Conservation (phyloP, 768 basidiomycete genomes). For the Pleurotus salmoneostramineus region DNA sequence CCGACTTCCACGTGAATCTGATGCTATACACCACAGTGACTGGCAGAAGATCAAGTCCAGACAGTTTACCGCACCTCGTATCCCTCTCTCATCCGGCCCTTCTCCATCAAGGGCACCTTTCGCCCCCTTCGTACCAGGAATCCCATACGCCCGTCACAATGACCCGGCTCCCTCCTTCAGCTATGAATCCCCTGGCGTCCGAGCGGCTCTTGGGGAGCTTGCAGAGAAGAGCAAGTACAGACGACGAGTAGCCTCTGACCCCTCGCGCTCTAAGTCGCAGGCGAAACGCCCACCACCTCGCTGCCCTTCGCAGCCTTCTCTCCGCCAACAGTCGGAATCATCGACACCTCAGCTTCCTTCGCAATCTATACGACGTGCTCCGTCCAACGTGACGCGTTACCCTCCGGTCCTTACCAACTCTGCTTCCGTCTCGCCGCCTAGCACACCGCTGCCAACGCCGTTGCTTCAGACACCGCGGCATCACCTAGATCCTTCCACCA, state of each 20-base stretch:
- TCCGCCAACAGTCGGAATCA: background rate
- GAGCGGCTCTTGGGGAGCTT: background rate
- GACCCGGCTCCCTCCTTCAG: background rate
- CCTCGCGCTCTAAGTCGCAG: background rate
- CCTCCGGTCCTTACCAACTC: background rate
- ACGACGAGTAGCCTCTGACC: background rate
- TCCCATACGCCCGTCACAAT: background rate
- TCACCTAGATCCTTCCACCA: background rate
- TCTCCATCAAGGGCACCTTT: background rate
- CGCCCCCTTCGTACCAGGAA: background rate
- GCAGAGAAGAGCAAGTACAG: background rate
- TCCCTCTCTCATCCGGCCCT: constrained; percentile 13
- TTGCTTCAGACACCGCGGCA: background rate
- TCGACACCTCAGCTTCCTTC: no score
- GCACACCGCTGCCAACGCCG: background rate
- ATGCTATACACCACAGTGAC: no score
- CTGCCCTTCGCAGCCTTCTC: background rate
- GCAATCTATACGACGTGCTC: background rate
- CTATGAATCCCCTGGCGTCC: background rate
- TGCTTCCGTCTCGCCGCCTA: background rate
- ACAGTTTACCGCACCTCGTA: constrained; percentile 20
- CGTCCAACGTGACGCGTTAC: no score
- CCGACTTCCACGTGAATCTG: background rate
- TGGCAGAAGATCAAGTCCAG: constrained; percentile 22
- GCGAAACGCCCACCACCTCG: background rate